These are phyloP conservation scores for Amanita fuliginea DNA, from an alignment of 768 basidiomycete species.

Conservation along the genomic window DNA sequence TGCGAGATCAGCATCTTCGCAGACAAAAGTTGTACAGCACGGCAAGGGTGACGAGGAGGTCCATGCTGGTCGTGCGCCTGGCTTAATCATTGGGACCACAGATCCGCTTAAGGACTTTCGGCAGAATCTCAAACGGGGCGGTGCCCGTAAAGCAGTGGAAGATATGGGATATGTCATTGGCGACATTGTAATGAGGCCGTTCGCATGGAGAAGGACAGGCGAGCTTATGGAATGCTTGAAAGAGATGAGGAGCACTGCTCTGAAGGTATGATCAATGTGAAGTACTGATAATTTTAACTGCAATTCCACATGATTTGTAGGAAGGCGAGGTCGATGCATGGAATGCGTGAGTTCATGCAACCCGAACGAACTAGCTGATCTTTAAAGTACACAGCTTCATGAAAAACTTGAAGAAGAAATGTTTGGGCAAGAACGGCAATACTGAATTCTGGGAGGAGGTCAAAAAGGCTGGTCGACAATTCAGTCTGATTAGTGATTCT, in stretches of 20 bases:
- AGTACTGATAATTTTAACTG: background rate
- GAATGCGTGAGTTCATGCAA: constrained; percentile 45
- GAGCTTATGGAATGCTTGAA: constrained; percentile 71
- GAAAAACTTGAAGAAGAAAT: constrained; percentile 43
- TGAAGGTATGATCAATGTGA: constrained; percentile 34
- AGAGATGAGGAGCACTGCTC: constrained; percentile 51
- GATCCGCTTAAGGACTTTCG: constrained; percentile 71
- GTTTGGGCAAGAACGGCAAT: constrained; percentile 47
- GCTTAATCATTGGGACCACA: constrained; percentile 66
- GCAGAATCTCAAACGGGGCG: constrained; percentile 57
- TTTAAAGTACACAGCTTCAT: constrained; percentile 39
- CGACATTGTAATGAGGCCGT: constrained; percentile 62
- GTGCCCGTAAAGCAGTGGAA: constrained; percentile 76
- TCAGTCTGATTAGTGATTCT: constrained; percentile 50
- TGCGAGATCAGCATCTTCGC: constrained; percentile 23
- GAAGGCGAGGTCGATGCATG: constrained; percentile 79
- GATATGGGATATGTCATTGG: constrained; percentile 63
- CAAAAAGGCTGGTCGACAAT: constrained; percentile 31
- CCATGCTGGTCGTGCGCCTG: constrained; percentile 47
- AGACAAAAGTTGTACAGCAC: constrained; percentile 6
- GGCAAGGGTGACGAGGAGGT: constrained; percentile 15
- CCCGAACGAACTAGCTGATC: background rate
- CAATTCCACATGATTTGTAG: constrained; percentile 18
- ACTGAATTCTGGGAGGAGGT: constrained; percentile 56
- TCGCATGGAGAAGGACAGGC: constrained; percentile 50